These are phyloP conservation scores for Tubosaeta sp. DNA, from an alignment of 768 basidiomycete genomes.

Conservation along the genomic window DNA sequence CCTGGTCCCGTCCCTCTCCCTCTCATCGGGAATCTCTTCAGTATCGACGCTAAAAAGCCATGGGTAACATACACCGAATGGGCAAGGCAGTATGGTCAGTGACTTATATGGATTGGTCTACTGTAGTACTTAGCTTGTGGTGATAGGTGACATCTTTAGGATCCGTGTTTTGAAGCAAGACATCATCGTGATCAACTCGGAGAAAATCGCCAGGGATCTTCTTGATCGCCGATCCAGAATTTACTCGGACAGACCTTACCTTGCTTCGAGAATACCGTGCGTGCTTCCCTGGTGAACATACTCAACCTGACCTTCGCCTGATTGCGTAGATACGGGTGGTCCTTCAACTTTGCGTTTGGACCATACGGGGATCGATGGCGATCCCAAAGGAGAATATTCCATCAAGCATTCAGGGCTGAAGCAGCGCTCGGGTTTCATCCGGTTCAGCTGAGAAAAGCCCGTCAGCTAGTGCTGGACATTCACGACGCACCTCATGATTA, in stretches of 20 bases:
- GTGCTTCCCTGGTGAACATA: not conserved
- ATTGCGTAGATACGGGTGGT: slow-evolving; percentile 17
- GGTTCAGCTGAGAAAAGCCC: slow-evolving; percentile 15
- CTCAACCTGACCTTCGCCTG: not conserved
- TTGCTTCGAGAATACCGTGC: not conserved
- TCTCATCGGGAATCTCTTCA: not conserved
- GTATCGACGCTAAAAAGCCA: not conserved
- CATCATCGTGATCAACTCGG: not conserved
- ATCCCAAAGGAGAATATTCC: slow-evolving; percentile 19
- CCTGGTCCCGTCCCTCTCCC: not conserved
- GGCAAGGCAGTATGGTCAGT: not conserved
- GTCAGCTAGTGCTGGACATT: not conserved
- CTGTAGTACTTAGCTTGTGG: not conserved
- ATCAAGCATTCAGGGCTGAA: slow-evolving; percentile 23
- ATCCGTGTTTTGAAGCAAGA: not conserved
- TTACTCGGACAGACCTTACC: not conserved
- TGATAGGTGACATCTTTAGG: not conserved
- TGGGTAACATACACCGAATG: not conserved
- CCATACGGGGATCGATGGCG: slow-evolving; percentile 23
- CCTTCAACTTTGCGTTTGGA: slow-evolving; percentile 14
- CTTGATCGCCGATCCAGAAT: not conserved
- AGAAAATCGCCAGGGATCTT: not conserved
- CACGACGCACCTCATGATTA: not conserved
- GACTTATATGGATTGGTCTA: not conserved
- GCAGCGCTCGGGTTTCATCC: slow-evolving; percentile 9